Evolutionary conservation across 1,139 yeast species (phyloP).

Genomic region (Yamadazyma sp.): DNA sequence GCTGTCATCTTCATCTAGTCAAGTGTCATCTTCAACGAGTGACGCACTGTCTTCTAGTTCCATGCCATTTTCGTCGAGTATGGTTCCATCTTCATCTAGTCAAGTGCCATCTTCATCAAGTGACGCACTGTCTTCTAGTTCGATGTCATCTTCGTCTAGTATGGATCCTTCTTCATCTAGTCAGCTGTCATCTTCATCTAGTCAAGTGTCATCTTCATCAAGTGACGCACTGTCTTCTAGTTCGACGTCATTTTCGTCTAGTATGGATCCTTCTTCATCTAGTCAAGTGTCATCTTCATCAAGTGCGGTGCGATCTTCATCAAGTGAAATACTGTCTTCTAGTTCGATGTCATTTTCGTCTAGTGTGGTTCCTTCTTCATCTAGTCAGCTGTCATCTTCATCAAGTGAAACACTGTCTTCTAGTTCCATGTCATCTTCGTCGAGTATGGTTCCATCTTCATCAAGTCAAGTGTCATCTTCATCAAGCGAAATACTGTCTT

Average conservation of each 20-base stretch:
- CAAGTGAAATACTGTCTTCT: constrained; percentile 7
- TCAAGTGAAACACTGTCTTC: constrained; percentile 3
- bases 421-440: too few species aligned
- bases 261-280: constrained; percentile 8
- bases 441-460: constrained; percentile 5
- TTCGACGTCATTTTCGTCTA: constrained; percentile 4
- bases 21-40: constrained; percentile 1
- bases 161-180: constrained; percentile 1
- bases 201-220: constrained; percentile 3
- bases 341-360: neutral
- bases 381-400: constrained; percentile 2
- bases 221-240: constrained; percentile 6
- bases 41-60: neutral
- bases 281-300: constrained; percentile 1
- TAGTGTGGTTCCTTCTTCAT: too few species aligned
- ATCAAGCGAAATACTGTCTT: constrained; percentile 7
- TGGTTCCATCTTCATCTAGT: too few species aligned
- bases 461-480: constrained; percentile 4
- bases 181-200: constrained; percentile 6
- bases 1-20: constrained; percentile 1
- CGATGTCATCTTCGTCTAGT: too few species aligned
- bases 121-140: too few species aligned
- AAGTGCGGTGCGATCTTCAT: too few species aligned
- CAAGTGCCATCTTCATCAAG: constrained; percentile 3
- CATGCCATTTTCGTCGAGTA: too few species aligned